phyloP scores from a whole-genome alignment of 2,329 filamentous ascomycete species.

The Zymoseptoria crescenta region DNA sequence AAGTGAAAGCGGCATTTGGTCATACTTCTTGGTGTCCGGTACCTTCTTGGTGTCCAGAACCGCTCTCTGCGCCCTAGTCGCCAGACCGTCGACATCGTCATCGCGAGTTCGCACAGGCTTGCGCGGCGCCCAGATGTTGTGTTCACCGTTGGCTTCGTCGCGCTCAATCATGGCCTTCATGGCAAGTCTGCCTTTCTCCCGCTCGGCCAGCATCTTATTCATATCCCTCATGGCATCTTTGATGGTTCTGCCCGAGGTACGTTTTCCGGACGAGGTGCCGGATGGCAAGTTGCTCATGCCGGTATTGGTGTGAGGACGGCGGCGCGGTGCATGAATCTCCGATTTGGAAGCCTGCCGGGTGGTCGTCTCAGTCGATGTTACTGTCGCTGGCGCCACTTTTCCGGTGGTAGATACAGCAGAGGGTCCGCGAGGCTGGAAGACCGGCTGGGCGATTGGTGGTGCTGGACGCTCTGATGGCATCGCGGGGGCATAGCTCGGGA shows the following conservation, averaged over 20 bases:
- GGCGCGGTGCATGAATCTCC: not conserved
- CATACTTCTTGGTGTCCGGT: not conserved
- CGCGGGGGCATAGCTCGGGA: not conserved
- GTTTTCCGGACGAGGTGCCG: not conserved
- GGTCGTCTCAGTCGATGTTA: too few relatives aligned
- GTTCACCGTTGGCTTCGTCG: conserved; percentile 6
- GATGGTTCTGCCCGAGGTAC: not conserved
- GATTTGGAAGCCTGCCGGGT: not conserved
- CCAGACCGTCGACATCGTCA: not conserved
- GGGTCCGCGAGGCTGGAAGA: not conserved
- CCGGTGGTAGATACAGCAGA: too few relatives aligned
- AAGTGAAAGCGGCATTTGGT: not conserved
- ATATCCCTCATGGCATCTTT: conserved; percentile 8
- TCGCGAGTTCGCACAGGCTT: not conserved
- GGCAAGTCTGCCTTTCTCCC: not conserved
- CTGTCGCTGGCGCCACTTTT: too few relatives aligned
- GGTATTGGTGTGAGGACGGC: not conserved
- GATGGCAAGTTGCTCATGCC: not conserved
- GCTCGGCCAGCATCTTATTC: conserved; percentile 1
- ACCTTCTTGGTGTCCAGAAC: not conserved
- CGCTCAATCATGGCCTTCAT: conserved; percentile 9
- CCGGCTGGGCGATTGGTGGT: not conserved
- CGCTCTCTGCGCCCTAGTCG: not conserved
- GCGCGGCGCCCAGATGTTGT: conserved; percentile 8
- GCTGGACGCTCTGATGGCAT: conserved; percentile 2